phyloP scores from a whole-genome alignment of 1,284 basidiomycete species.

The Anthracocystis walkeri region DNA sequence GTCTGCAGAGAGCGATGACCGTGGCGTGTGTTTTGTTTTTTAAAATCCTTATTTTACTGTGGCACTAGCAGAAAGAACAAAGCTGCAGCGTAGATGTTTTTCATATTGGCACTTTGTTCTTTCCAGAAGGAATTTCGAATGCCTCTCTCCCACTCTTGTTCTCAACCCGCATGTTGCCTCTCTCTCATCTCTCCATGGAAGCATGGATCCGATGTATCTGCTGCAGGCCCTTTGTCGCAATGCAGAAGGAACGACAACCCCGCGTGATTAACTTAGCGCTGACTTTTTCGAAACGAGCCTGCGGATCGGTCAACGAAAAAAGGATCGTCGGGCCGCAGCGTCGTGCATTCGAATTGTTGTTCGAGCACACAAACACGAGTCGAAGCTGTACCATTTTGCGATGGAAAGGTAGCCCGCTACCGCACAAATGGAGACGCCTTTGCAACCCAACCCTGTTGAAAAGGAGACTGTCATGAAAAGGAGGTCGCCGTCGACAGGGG shows the following conservation, averaged over 20 bases:
- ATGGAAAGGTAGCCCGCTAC: neutral
- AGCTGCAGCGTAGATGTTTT: slow-evolving; percentile 30
- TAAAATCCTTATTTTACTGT: slow-evolving; percentile 4
- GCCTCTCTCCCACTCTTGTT: neutral
- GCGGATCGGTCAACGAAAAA: too few species aligned
- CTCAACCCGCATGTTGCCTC: too few species aligned
- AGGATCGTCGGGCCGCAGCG: slow-evolving; percentile 20
- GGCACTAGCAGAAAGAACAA: too few species aligned
- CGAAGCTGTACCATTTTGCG: neutral
- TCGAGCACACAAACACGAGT: neutral
- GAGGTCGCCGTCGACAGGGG: slow-evolving; percentile 1
- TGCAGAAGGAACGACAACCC: too few species aligned
- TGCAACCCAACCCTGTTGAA: neutral
- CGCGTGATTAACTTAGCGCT: neutral
- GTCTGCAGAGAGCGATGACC: slow-evolving; percentile 18
- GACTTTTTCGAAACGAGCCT: too few species aligned
- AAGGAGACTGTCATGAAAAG: too few species aligned
- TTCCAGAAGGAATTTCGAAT: slow-evolving; percentile 25
- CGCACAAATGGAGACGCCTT: neutral
- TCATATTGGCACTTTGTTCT: slow-evolving; percentile 16
- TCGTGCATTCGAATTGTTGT: neutral
- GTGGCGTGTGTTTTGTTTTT: slow-evolving; percentile 10
- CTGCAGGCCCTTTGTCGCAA: too few species aligned
- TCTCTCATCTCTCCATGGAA: neutral
- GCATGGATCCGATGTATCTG: neutral